These are phyloP conservation scores for Schizophyllum commune DNA, from an alignment of 1,284 basidiomycete genomes.

Conservation along the genomic window DNA sequence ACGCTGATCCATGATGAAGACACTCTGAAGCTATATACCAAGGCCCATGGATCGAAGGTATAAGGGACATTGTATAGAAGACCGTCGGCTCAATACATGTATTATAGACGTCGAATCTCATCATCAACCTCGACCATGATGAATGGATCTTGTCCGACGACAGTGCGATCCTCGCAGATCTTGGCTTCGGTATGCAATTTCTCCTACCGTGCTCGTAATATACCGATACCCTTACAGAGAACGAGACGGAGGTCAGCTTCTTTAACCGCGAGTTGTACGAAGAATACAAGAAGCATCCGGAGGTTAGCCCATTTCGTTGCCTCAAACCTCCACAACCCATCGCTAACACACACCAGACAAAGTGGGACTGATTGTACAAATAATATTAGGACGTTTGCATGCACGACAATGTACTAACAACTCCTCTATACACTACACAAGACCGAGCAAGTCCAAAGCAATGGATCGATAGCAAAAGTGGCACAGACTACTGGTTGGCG, in stretches of 20 bases:
- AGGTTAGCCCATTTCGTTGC: conserved; percentile 37
- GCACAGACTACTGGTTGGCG: conserved; percentile 56
- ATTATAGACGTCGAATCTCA: conserved; percentile 81
- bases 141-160: conserved; percentile 84
- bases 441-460: conserved; percentile 3
- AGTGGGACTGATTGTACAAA: conserved; percentile 34
- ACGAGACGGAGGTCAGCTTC: conserved; percentile 90
- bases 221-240: conserved; percentile 48
- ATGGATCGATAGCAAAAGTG: not conserved
- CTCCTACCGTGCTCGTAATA: not conserved
- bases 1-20: conserved; percentile 37
- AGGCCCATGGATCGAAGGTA: conserved; percentile 92
- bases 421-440: conserved; percentile 14
- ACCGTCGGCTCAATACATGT: not conserved
- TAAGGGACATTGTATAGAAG: not conserved
- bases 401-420: conserved; percentile 7
- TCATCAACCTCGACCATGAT: conserved; percentile 92
- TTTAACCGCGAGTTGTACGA: conserved; percentile 78
- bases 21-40: conserved; percentile 90
- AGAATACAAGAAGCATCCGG: conserved; percentile 73
- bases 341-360: conserved; percentile 28
- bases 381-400: conserved; percentile 4
- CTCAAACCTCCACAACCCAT: conserved; percentile 12
- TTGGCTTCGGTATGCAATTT: conserved; percentile 62
- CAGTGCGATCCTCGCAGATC: conserved; percentile 50